A percentile compares a stretch with the other conserved stretches of the same genome.
phyloP scores from a whole-genome alignment of 2,329 filamentous ascomycete genomes.

The Penicillium sp. region DNA sequence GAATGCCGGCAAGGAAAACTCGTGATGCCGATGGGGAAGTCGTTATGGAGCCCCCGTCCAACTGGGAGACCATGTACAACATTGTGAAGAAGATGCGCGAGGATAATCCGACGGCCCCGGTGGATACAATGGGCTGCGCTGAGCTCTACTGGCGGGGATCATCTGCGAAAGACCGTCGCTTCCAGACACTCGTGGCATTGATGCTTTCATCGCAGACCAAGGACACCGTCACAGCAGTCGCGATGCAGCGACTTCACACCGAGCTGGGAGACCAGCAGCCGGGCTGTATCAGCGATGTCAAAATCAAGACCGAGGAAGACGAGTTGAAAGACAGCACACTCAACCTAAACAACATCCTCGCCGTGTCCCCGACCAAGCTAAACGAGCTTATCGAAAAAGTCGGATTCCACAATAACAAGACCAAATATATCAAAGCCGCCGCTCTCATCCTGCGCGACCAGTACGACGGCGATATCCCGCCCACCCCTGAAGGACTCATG shows the following conservation, averaged over 20 bases:
- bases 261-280: conserved; percentile 51
- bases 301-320: conserved; percentile 24
- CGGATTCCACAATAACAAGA: conserved; percentile 94
- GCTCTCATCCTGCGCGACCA: conserved; percentile 67
- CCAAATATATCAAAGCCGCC: conserved; percentile 70
- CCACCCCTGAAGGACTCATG: conserved; percentile 68
- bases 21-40: conserved; percentile 36
- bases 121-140: conserved; percentile 95
- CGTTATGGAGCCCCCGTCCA: conserved; percentile 57
- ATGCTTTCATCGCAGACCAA: conserved; percentile 94
- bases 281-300: conserved; percentile 6
- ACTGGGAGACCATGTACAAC: conserved; percentile 80
- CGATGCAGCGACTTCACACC: conserved; percentile 72
- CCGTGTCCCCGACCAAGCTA: conserved; percentile 59
- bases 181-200: conserved; percentile 79
- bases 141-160: conserved; percentile 43
- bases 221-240: conserved; percentile 80
- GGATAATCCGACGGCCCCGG: conserved; percentile 64
- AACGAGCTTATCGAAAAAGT: conserved; percentile 77
- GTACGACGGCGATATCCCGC: conserved; percentile 71
- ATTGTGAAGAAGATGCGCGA: conserved; percentile 72
- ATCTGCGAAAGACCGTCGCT: conserved; percentile 57
- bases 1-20: conserved; percentile 39
- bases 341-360: conserved; percentile 71
- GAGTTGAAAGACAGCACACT: conserved; percentile 47